phyloP scores from a whole-genome alignment of 805 yeast species.

The Yamadazyma scolyti region DNA sequence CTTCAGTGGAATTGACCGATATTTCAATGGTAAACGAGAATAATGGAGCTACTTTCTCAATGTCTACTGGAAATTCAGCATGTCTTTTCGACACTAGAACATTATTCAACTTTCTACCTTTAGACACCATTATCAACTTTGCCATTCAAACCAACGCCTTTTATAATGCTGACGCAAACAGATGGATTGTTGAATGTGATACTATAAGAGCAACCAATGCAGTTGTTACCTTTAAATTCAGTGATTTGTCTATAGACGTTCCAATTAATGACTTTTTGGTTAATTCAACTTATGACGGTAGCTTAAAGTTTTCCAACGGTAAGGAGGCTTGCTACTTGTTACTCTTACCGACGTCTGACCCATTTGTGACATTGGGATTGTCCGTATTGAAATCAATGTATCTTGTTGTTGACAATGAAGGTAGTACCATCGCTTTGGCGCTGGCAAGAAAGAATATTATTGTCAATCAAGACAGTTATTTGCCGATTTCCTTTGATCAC shows the following conservation, averaged over 20 bases:
- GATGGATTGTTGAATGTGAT: conserved; percentile 66
- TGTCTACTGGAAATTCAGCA: conserved; percentile 40
- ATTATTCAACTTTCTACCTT: conserved; percentile 49
- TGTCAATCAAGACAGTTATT: conserved; percentile 8
- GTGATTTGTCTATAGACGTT: conserved; percentile 45
- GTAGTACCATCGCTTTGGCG: conserved; percentile 53
- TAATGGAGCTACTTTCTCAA: conserved; percentile 31
- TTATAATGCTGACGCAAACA: conserved; percentile 41
- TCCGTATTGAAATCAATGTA: conserved; percentile 52
- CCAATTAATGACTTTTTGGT: conserved; percentile 48
- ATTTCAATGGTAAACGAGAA: conserved; percentile 22
- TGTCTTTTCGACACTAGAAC: conserved; percentile 58
- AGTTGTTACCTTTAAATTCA: conserved; percentile 49
- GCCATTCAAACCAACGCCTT: conserved; percentile 71
- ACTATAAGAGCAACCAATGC: conserved; percentile 45
- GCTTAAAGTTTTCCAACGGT: conserved; percentile 50
- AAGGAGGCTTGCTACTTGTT: conserved; percentile 53
- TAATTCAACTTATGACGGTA: conserved; percentile 31
- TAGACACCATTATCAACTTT: conserved; percentile 51
- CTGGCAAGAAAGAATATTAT: conserved; percentile 31
- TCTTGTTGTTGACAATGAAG: conserved; percentile 63
- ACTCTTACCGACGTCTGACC: conserved; percentile 46
- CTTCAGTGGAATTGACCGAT: conserved; percentile 25
- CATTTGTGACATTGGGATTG: conserved; percentile 56
- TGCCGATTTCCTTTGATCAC: neutral